These are phyloP conservation scores for Botrytis cinerea DNA, from an alignment of 2,329 filamentous ascomycete species.

Conservation along the genomic window DNA sequence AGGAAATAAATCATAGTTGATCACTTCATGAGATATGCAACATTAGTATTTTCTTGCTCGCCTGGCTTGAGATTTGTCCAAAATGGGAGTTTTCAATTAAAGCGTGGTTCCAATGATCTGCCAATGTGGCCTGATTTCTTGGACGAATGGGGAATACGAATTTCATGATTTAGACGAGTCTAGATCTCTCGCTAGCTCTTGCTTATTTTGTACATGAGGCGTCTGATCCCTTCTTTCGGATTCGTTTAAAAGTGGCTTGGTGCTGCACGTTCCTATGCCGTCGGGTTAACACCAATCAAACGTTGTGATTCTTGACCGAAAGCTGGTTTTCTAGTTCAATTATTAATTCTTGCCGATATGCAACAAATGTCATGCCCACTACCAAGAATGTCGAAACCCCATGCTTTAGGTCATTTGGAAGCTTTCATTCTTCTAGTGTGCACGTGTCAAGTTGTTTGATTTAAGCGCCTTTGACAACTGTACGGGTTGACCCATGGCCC, in stretches of 20 bases:
- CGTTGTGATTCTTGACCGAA: neutral
- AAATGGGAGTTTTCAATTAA: constrained; percentile 16
- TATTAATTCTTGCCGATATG: neutral
- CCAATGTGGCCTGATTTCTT: constrained; percentile 23
- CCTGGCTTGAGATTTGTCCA: neutral
- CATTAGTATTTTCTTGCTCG: neutral
- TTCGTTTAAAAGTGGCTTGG: constrained; percentile 4
- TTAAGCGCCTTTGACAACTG: neutral
- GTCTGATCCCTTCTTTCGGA: constrained; percentile 11
- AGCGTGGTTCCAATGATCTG: constrained; percentile 13
- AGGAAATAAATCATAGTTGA: neutral
- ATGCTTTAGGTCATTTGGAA: neutral
- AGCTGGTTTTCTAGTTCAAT: neutral
- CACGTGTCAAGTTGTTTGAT: neutral
- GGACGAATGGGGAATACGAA: constrained; percentile 6
- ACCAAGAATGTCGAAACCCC: neutral
- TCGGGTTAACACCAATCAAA: constrained; percentile 1
- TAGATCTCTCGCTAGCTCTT: constrained; percentile 19
- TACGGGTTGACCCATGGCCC: neutral
- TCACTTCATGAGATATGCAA: constrained; percentile 10
- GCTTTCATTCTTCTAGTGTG: neutral
- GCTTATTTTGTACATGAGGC: constrained; percentile 1
- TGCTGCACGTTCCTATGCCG: neutral
- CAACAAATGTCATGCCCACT: neutral
- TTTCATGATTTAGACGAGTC: constrained; percentile 21